Evolutionary conservation across 208 protist species (phyloP), one percentile per base, ranked within the genome.

Genomic region (Wallacemonas sp.): DNA sequence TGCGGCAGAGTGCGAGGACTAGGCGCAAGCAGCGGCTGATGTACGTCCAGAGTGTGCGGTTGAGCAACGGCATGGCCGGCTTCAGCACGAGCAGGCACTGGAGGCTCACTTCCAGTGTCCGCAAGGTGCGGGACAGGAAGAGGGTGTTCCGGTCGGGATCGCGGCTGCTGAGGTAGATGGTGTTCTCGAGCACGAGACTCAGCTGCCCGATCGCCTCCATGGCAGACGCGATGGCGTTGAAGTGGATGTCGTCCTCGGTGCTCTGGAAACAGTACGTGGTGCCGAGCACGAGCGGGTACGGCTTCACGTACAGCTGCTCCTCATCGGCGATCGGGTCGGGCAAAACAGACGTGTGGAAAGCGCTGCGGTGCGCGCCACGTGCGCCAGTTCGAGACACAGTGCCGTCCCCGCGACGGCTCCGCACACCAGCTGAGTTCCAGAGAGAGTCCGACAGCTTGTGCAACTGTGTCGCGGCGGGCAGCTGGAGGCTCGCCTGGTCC

Each of bases 141-240:
- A 74, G 65, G 0, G 72, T 60, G 5, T 74, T 73, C 21, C 65
- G 52, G 36, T 79, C 78, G 1, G 49, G 65, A 57, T 80, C 72
- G 26, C 56, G 56, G 36, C 55, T 49, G 56, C 67, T 76, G 21
- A 84, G 47, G 82, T 83, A 92, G 56, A 88, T 43, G 34, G 80
- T 65, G 34, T 69, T 33, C 68, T 89, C 84, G n/a, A 86, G 48
- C 29, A 74, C 77, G 4, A 66, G 33, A 1, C 71, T 61, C 38
- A 93, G 44, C 33, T 68, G 72, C 4, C 65, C 74, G 30, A 83
- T 80, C 2, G 70, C 55, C 27, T 86, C 76, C 47, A 93, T 70
- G 23, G 71, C 58, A 21, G 83, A 81, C 60, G 80, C 76, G 47
- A 87, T 69, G 30, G 48, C 61, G 72, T 90, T 90, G 26, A 87